Evolutionary conservation across 768 basidiomycete species (phyloP), one percentile per base, ranked within the genome.

Genomic region (Mrakia blollopis): DNA sequence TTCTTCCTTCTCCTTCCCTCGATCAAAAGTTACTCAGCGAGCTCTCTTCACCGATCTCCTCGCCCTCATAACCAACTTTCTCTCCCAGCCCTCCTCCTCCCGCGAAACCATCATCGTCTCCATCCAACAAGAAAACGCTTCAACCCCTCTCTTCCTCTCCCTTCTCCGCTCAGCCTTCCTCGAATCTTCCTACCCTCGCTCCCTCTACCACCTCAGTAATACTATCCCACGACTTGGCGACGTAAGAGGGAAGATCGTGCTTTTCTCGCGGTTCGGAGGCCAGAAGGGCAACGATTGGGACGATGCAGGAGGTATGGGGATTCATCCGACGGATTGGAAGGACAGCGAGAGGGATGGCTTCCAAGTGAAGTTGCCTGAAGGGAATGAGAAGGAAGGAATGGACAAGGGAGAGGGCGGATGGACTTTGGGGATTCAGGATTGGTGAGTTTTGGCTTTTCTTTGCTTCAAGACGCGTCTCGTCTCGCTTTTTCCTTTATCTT

Each of bases 281-380:
- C 86, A 89, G 79, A 88, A 41, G 6, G 80, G 61, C 4, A 21
- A 88, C 0, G 79, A 44, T 5, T 69, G 89, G 3, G 84, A 84
- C 13, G 89, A 88, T 3, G 79, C 87, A 13, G 88, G 91, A 71
- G 91, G 89, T 3, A 84, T 94, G 78, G 94, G 94, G 0, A 91
- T 98, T n/a, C 92, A 93, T 80, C 93, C 94, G 8, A 88, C 87
- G 0, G 85, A 84, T 1, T 98, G 94, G 94, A 93, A 93, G 0
- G 90, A 97, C 83, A 92, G 89, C 79, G 85, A 83, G 47, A 89
- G 87, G 80, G 83, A 86, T 1, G 92, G 90, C 0, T 98, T 97
- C 81, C 85, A 87, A n/a, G 39, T 77, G 14, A 10, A 16, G 2
- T n/a, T 77, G 62, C 76, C 76, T 5, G 21, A 23, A 35, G 21